Evolutionary conservation across 257 asterid species (phyloP).

Genomic region (Solanum sitiens): DNA sequence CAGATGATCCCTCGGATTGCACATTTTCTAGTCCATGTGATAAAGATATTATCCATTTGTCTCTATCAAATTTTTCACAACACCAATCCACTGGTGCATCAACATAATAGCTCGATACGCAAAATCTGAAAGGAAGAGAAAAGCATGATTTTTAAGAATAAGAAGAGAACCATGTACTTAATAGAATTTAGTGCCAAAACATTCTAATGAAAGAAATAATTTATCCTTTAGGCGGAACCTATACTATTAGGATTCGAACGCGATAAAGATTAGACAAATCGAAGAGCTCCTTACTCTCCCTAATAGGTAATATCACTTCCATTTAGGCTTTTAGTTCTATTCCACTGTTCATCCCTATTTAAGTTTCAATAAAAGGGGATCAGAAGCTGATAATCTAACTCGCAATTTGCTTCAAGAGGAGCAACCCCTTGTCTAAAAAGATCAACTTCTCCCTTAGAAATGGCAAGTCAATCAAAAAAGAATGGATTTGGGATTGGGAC

Average conservation of each 20-base stretch:
- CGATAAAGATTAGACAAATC: too few relatives aligned
- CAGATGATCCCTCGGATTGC: neutral
- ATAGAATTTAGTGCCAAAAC: too few relatives aligned
- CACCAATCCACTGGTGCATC: constrained; percentile 20
- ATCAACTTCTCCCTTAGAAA: too few relatives aligned
- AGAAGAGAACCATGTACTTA: neutral
- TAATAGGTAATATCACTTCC: too few relatives aligned
- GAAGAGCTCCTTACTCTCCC: too few relatives aligned
- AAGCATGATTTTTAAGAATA: neutral
- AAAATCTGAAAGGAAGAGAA: constrained; percentile 30
- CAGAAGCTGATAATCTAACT: too few relatives aligned
- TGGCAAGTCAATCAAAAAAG: neutral
- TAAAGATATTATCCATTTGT: neutral
- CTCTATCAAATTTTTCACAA: constrained; percentile 32
- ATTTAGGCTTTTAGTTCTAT: too few relatives aligned
- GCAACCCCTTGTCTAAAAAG: too few relatives aligned
- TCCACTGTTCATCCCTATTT: too few relatives aligned
- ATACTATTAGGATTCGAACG: too few relatives aligned
- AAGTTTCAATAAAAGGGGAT: neutral
- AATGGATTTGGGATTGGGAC: neutral
- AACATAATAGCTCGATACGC: constrained; percentile 14
- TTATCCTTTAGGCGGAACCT: too few relatives aligned
- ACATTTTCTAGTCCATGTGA: constrained; percentile 4
- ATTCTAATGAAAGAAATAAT: too few relatives aligned
- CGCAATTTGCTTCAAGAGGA: neutral